Evolutionary conservation across 306 rosid genomes (phyloP), one percentile per base, ranked within the genome.

Genomic region (Rubus idaeus): DNA sequence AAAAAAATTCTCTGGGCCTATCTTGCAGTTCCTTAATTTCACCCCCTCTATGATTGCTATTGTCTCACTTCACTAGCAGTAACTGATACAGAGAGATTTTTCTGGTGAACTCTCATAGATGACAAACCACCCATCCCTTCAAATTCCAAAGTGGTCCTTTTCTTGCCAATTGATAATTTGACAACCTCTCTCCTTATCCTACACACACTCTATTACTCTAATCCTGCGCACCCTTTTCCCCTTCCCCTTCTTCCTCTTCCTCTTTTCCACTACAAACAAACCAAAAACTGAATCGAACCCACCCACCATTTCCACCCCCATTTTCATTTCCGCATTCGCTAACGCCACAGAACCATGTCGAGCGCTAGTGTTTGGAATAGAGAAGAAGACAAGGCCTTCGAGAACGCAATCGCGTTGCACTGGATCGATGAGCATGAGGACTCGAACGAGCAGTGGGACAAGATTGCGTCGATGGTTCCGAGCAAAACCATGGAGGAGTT

Each of bases 381-480:
- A 68, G 97, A 95, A 64, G 98, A 95, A 89, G 99, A 95, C 23
- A 92, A 89, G 68, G 88, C 92, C 11, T 95, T 95, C 75, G 99
- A 95, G 85, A 92, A 85, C 84, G 97, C 94, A 64, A 85, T 95
- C 30, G 99, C 99, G 51, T 67, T 80, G 87, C 96, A 92, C 82
- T 90, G 92, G 97, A 79, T 42, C 80, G 97, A 85, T 8, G 91
- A 82, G 75, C 91, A 83, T 8, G 90, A 82, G 12, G 89, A 75
- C 7, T 80, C 88, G 11, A 45, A 82, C 50, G 97, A 87, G 70
- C 89, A 87, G 77, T 95, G 99, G 99, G 92, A 92, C 46, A 91
- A 95, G 85, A 89, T 92, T 82, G 88, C 94, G 57, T 83, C 91
- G 13, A 75, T 73, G 76, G 96, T 95, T 60, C 97, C 97, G 4